phyloP scores from a whole-genome alignment of 805 yeast species.

The Candida railenensis region DNA sequence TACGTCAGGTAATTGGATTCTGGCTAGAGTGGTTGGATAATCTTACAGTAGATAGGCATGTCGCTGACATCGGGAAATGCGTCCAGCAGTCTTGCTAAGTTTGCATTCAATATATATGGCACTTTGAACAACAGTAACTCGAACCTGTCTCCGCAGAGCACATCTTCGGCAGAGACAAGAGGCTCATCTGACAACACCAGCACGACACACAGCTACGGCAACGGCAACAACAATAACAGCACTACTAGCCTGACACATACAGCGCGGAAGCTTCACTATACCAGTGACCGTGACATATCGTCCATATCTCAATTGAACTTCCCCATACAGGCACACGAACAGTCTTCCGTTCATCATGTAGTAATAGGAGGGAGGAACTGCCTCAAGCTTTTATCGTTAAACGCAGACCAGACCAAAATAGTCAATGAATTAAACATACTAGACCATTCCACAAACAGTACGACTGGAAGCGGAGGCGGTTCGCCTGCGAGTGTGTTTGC shows the following conservation, averaged over 20 bases:
- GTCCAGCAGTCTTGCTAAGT: slow-evolving; percentile 42
- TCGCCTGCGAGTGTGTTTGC: background rate
- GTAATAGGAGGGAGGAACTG: slow-evolving; percentile 44
- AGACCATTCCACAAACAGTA: slow-evolving; percentile 21
- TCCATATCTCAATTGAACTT: slow-evolving; percentile 21
- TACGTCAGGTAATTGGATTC: no score
- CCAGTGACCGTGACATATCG: slow-evolving; percentile 26
- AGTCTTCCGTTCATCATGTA: slow-evolving; percentile 17
- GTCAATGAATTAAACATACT: slow-evolving; percentile 33
- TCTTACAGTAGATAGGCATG: no score
- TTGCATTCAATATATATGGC: slow-evolving; percentile 63
- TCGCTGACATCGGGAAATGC: background rate
- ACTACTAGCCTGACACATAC: background rate
- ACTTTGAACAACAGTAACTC: slow-evolving; percentile 14
- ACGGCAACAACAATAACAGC: no score
- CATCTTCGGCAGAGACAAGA: background rate
- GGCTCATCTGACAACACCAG: background rate
- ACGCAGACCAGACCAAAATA: slow-evolving; percentile 29
- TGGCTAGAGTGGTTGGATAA: no score
- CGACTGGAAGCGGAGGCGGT: slow-evolving; percentile 5
- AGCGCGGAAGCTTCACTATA: slow-evolving; percentile 19
- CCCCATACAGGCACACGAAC: slow-evolving; percentile 5
- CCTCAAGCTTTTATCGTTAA: slow-evolving; percentile 31
- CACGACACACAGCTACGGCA: no score
- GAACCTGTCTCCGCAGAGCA: background rate